A percentile compares a stretch with the other conserved stretches of the same genome.
Conservation (phyloP, 768 basidiomycete species). For the Panaeolus papilionaceus region DNA sequence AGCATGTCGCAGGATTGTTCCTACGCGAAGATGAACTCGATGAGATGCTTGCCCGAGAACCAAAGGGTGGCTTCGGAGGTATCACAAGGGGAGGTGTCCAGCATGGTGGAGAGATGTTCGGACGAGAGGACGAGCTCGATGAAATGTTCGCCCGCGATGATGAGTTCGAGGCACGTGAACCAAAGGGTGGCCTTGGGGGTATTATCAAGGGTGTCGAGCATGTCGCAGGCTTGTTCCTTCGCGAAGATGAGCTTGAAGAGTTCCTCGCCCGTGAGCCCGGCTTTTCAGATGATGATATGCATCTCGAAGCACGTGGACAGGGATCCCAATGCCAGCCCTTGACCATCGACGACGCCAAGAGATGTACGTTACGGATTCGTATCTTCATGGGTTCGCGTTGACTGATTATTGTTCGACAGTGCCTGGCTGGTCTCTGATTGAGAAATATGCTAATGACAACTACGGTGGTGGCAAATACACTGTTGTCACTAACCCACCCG, state of each 20-base stretch:
- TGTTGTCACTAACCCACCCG: constrained; percentile 21
- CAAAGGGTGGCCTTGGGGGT: background rate
- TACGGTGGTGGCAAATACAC: constrained; percentile 22
- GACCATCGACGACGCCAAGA: constrained; percentile 8
- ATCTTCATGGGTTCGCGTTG: background rate
- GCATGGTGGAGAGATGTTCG: background rate
- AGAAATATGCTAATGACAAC: constrained; percentile 24
- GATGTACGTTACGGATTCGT: background rate
- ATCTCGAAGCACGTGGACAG: constrained; percentile 6
- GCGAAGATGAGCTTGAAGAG: background rate
- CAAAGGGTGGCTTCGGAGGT: background rate
- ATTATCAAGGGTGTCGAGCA: background rate
- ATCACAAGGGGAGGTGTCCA: background rate
- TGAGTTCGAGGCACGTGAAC: background rate
- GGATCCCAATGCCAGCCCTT: constrained; percentile 4
- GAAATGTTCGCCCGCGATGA: background rate
- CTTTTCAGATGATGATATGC: background rate
- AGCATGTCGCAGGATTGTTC: background rate
- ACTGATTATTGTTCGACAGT: constrained; percentile 6
- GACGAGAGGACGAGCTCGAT: no score
- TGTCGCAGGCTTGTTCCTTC: background rate
- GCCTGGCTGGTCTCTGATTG: constrained; percentile 22
- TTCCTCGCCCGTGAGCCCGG: constrained; percentile 3
- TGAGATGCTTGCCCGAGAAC: no score
- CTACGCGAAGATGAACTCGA: no score